A percentile compares a stretch with the other conserved stretches of the same genome.
phyloP scores from a whole-genome alignment of 2,329 filamentous ascomycete species.

The Plectosphaerella plurivora region DNA sequence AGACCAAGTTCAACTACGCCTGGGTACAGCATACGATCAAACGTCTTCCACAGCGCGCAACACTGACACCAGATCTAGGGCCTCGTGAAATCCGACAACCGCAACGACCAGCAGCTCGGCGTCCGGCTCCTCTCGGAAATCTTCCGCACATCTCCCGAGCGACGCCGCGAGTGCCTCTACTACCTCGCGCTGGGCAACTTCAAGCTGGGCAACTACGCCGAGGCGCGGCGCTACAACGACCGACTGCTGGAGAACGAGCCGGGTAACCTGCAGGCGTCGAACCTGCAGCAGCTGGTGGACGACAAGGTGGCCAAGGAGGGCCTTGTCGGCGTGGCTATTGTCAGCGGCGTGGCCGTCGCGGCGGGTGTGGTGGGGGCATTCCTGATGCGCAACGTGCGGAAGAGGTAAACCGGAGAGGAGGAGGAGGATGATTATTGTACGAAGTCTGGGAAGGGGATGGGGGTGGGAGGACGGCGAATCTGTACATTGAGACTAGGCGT shows the following conservation, averaged over 20 bases:
- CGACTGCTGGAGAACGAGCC: slow-evolving; percentile 87
- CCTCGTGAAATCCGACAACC: slow-evolving; percentile 84
- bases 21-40: slow-evolving; percentile 60
- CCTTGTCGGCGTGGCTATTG: slow-evolving; percentile 87
- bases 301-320: slow-evolving; percentile 96
- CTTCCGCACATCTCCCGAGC: slow-evolving; percentile 88
- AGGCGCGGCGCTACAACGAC: slow-evolving; percentile 93
- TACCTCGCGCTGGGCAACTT: slow-evolving; percentile 97
- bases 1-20: slow-evolving; percentile 99
- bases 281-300: slow-evolving; percentile 83
- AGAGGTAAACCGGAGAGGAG: slow-evolving; percentile 31
- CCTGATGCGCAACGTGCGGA: slow-evolving; percentile 71
- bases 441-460: background rate
- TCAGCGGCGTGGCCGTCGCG: slow-evolving; percentile 86
- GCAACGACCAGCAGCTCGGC: slow-evolving; percentile 87
- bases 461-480: background rate
- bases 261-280: slow-evolving; percentile 82
- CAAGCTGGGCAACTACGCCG: slow-evolving; percentile 96
- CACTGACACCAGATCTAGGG: slow-evolving; percentile 49
- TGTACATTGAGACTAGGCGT: background rate
- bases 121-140: slow-evolving; percentile 93
- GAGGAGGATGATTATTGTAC: background rate
- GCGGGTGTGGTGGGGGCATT: slow-evolving; percentile 91
- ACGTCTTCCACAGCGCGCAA: background rate
- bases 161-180: slow-evolving; percentile 95